Base-by-base conservation (phyloP, 1,284 basidiomycete genomes). In the Rhodotorula sp. region DNA sequence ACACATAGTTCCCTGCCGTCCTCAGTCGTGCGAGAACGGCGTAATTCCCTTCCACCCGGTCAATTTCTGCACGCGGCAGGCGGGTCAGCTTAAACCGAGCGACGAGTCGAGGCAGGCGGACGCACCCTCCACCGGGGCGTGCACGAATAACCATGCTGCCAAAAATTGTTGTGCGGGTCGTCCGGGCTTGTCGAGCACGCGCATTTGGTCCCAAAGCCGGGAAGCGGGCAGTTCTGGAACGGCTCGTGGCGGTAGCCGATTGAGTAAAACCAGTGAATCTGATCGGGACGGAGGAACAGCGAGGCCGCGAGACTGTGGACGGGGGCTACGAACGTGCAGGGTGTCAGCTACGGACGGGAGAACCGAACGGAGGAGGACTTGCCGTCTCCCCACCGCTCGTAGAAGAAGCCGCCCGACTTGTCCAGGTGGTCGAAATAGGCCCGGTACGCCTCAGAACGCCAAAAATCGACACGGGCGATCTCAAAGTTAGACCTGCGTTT, bases 231-330 rank as follows among this genome's bases (percentile, higher is more conserved):
- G 69, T 88, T 87, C 71, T 84, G 83, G 55, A 64, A 57, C 20
- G 48, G 47, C 20, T 31, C 18, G 26, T 57, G 62, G 16, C 22
- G 20, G 48, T 65, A 69, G 3, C 74, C 77, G 28, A 78, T 74
- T 44, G 76, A 71, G 37, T 69, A 55, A 54, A 77, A 77, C 46
- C 70, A 76, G 62, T 76, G 75, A 6, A 75, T 40, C 59, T 90
- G 86, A 68, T 88, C 85, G 78, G 85, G 88, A 60, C 82, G 78
- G 5, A 71, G 56, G 75, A 92, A 89, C n/a, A 92, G 79, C 0
- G 88, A 85, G 1, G 86, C 89, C 2, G 88, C 91, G 68, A 93
- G 90, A 59, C 87, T 89, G 77, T 92, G 91, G 9, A 93, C 85
- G 5, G 91, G 92, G 8, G 92, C 92, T 94, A 20, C 44, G 18